Base-by-base conservation (phyloP, 352 stramenopile species). In the Pythium dissotocum region DNA sequence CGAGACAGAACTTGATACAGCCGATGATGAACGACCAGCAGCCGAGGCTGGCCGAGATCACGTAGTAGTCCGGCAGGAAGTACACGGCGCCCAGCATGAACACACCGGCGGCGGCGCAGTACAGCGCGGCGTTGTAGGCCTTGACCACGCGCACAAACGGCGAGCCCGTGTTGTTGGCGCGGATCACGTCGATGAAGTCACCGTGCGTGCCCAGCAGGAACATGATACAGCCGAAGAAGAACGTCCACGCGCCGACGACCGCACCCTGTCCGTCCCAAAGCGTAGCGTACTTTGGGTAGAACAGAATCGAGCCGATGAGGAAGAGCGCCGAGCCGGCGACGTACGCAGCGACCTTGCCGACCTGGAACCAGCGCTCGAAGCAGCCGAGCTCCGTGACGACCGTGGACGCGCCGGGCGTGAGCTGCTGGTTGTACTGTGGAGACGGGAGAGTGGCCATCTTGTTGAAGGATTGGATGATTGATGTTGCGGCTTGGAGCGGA, bases 51-150 rank as follows among this genome's bases (percentile, higher is more conserved):
- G 84, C 79, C 5, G 79, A 63, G 71, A 87, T 89, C 30, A 75
- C 69, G 65, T 94, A 94, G 75, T 80, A 91, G 35, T 79, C 70
- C 2, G 87, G 87, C 51, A 94, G 61, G 69, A 94, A 94, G 76
- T 89, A 94, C 49, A 94, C 67, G 63, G 82, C 84, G 32, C 87
- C 87, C 33, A 93, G 79, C 51, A 90, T 77, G 72, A 94, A 94
- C 62, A 90, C 82, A 26, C 72, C 81, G 16, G 83, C 75, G 10
- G 84, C 87, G 61, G 88, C 83, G 65, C 86, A 85, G 74, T 92
- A 89, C 63, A 71, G 76, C 24, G 90, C 61, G 8, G 70, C 74
- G 58, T 80, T 91, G 72, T 81, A 91, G 3, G 84, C 80, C 26
- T 84, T 80, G 46, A 90, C 40, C 12, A 88, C 71, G 42, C 85